Evolutionary conservation across 2,329 filamentous ascomycete species (phyloP), one percentile per base, ranked within the genome.

Genomic region (Botrytis medusae): DNA sequence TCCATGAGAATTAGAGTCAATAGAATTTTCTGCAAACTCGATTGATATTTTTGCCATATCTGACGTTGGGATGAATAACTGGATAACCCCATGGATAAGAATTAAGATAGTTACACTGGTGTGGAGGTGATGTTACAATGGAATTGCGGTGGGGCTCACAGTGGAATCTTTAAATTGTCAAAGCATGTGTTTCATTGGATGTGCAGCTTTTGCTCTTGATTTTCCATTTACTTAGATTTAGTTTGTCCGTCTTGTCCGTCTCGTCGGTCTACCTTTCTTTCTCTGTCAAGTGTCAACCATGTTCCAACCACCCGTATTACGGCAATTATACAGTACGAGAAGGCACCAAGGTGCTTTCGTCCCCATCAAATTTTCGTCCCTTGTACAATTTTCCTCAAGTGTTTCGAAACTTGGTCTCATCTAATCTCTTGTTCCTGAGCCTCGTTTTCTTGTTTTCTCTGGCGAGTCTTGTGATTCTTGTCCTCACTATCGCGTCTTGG

Each of bases 81-180:
- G 25, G 22, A 25, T 63, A 42, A 12, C 61, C 37, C n/a, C 60
- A 42, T 42, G 25, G 60, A 62, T 42, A 7, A 42, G 60, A 18
- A 29, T 42, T n/a, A 18, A 54, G n/a, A 16, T n/a, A 29, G 37
- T 22, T 42, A 29, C 34, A 20, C 14, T 57, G 51, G 51, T 63
- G 61, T 63, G 61, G 61, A 64, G 42, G 62, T 46, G 40, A 62
- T 63, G 61, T 63, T 67, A 51, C 63, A 40, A 48, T 54, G 32
- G 64, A 32, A 67, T 54, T 40, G 32, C 22, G 1, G 64, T 54
- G 25, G 46, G 32, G 34, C 22, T 37, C 64, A 40, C 32, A 34
- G 42, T 48, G 46, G 64, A 51, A 14, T 42, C 25, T 42, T 29
- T 16, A 12, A 9, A 29, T 29, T 25, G 16, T 68, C 34, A 20